A percentile compares a stretch with the other conserved stretches of the same genome.
phyloP scores from a whole-genome alignment of 192 early-diverging fungal species.

The Linnemannia elongata region DNA sequence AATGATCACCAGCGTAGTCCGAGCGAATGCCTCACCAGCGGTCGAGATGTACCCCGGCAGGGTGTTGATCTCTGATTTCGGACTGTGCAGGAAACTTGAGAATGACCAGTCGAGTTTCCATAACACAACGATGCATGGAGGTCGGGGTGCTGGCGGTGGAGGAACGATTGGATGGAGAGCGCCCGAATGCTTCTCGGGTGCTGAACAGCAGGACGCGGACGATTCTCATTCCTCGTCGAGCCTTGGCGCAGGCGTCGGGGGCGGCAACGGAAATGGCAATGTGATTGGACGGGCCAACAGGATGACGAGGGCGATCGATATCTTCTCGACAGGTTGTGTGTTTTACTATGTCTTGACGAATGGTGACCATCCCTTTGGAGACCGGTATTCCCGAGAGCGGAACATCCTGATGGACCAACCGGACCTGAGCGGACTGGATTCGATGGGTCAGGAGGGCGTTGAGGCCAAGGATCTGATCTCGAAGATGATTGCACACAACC shows the following conservation, averaged over 20 bases:
- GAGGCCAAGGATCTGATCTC: constrained; percentile 93
- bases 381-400: constrained; percentile 88
- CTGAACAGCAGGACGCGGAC: constrained; percentile 34
- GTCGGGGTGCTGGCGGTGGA: constrained; percentile 68
- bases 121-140: constrained; percentile 78
- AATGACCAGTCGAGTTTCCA: constrained; percentile 95
- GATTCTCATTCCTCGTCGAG: constrained; percentile 51
- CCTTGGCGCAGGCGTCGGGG: constrained; percentile 31
- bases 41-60: constrained; percentile 60
- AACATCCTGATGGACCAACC: constrained; percentile 88
- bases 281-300: constrained; percentile 36
- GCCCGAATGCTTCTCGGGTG: constrained; percentile 79
- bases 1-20: constrained; percentile 44
- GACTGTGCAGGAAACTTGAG: constrained; percentile 93
- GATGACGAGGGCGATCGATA: constrained; percentile 92
- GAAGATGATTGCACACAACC: constrained; percentile 87
- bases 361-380: constrained; percentile 97
- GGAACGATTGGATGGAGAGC: constrained; percentile 98
- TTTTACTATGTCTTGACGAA: constrained; percentile 93
- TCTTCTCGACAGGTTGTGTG: constrained; percentile 96
- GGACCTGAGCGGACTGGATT: constrained; percentile 80
- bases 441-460: constrained; percentile 76
- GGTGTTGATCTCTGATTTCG: constrained; percentile 97
- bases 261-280: constrained; percentile 18
- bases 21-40: constrained; percentile 35